These are phyloP conservation scores for Byssoonygena ceratinophila DNA, from an alignment of 2,329 filamentous ascomycete genomes.

Conservation along the genomic window DNA sequence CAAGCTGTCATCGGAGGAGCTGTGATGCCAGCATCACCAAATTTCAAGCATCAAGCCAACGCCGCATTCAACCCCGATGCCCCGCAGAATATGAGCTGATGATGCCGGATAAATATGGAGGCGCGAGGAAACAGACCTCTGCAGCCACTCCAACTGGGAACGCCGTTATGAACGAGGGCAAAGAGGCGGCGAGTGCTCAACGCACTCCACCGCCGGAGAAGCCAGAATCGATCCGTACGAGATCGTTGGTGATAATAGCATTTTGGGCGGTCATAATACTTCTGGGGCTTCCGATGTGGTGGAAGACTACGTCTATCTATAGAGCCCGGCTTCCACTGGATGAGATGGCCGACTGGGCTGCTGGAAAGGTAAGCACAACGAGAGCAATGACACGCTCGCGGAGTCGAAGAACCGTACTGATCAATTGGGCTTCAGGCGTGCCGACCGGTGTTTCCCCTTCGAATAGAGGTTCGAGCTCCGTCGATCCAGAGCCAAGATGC, in stretches of 20 bases:
- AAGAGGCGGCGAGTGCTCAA: neutral
- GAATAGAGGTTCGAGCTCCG: conserved; percentile 64
- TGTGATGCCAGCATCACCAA: neutral
- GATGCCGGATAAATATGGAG: conserved; percentile 14
- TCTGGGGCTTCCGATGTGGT: conserved; percentile 88
- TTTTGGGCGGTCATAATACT: conserved; percentile 83
- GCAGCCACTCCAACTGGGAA: neutral
- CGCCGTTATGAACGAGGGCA: neutral
- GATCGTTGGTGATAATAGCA: conserved; percentile 66
- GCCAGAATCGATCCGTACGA: conserved; percentile 55
- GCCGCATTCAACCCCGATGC: neutral
- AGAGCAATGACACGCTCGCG: conserved; percentile 6
- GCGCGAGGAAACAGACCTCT: conserved; percentile 5
- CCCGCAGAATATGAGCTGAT: conserved; percentile 13
- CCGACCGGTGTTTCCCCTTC: conserved; percentile 75
- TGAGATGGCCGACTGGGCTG: conserved; percentile 83
- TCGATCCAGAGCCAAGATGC: conserved; percentile 56
- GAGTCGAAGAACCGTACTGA: neutral
- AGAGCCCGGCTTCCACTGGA: conserved; percentile 71
- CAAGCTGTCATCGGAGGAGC: neutral
- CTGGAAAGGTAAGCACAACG: conserved; percentile 59
- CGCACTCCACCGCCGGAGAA: conserved; percentile 64
- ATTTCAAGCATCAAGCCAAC: neutral
- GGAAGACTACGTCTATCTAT: conserved; percentile 86
- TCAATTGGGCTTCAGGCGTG: conserved; percentile 52